These are phyloP conservation scores for Coprinopsis sp. DNA, from an alignment of 768 basidiomycete species.

Conservation along the genomic window DNA sequence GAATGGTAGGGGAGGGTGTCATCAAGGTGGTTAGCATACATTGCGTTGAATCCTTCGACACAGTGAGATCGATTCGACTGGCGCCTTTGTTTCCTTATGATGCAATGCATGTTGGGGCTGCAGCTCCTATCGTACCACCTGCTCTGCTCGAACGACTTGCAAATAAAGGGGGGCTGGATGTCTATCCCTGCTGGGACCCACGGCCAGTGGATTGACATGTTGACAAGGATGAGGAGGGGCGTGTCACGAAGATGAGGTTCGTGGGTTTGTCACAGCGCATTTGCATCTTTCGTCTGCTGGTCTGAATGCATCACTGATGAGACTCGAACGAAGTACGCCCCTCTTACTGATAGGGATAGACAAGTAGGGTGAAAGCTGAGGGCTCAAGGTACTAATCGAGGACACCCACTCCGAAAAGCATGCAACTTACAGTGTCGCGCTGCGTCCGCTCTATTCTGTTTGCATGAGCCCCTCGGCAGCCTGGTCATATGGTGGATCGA, in stretches of 20 bases:
- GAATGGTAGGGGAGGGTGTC: slow-evolving; percentile 72
- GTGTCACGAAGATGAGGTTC: slow-evolving; percentile 55
- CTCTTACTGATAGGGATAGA: slow-evolving; percentile 13
- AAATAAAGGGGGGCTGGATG: slow-evolving; percentile 72
- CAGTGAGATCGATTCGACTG: too few relatives aligned
- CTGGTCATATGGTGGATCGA: too few relatives aligned
- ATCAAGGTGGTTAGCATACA: slow-evolving; percentile 24
- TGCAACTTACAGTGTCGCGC: too few relatives aligned
- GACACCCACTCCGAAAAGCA: too few relatives aligned
- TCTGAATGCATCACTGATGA: not conserved
- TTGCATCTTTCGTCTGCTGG: slow-evolving; percentile 13
- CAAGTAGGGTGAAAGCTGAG: too few relatives aligned
- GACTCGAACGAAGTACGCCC: slow-evolving; percentile 11
- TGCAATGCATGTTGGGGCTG: slow-evolving; percentile 93
- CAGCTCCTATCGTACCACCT: slow-evolving; percentile 69
- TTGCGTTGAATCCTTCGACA: too few relatives aligned
- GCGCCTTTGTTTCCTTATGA: slow-evolving; percentile 47
- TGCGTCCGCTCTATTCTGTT: too few relatives aligned
- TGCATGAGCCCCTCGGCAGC: too few relatives aligned
- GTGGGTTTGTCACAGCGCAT: slow-evolving; percentile 83
- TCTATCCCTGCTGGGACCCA: slow-evolving; percentile 84
- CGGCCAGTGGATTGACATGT: slow-evolving; percentile 64
- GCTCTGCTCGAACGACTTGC: slow-evolving; percentile 76
- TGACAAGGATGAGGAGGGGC: slow-evolving; percentile 72
- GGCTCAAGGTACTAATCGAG: too few relatives aligned